Evolutionary conservation across 371 early-diverging fungal genomes (phyloP).

Genomic region (Circinella umbellata): DNA sequence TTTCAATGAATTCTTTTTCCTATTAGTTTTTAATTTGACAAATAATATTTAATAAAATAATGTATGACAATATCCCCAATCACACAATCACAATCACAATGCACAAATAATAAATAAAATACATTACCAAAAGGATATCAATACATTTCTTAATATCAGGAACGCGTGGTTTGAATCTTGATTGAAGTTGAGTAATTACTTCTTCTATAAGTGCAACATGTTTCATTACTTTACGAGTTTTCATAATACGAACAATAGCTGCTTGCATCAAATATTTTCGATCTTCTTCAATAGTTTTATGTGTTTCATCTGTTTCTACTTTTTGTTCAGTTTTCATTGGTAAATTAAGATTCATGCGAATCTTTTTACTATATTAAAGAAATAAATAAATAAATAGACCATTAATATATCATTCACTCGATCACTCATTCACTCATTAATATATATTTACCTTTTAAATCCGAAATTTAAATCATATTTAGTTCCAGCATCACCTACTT

Average conservation of each 20-base stretch:
- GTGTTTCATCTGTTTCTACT: constrained; percentile 86
- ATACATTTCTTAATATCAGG: constrained; percentile 96
- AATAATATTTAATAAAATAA: neutral
- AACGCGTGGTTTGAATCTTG: constrained; percentile 91
- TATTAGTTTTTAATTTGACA: constrained; percentile 15
- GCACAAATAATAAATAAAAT: too few relatives aligned
- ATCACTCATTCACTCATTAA: too few relatives aligned
- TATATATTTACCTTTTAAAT: constrained; percentile 73
- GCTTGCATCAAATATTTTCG: constrained; percentile 94
- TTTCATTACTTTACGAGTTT: constrained; percentile 92
- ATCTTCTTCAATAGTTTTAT: constrained; percentile 88
- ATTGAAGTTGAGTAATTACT: constrained; percentile 85
- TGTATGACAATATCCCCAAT: too few relatives aligned
- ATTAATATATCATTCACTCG: neutral
- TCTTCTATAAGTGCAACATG: constrained; percentile 88
- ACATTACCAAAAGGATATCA: constrained; percentile 78
- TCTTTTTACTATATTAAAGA: constrained; percentile 67
- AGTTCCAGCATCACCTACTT: constrained; percentile 57
- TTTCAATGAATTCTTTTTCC: constrained; percentile 95
- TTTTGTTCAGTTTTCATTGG: constrained; percentile 87
- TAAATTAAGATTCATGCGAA: constrained; percentile 84
- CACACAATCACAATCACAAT: too few relatives aligned
- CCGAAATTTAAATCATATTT: constrained; percentile 80
- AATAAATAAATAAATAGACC: neutral
- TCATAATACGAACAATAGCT: constrained; percentile 96